Evolutionary conservation across 345 rosid genomes (phyloP).

Genomic region (Cardiospermum halicacabum): DNA sequence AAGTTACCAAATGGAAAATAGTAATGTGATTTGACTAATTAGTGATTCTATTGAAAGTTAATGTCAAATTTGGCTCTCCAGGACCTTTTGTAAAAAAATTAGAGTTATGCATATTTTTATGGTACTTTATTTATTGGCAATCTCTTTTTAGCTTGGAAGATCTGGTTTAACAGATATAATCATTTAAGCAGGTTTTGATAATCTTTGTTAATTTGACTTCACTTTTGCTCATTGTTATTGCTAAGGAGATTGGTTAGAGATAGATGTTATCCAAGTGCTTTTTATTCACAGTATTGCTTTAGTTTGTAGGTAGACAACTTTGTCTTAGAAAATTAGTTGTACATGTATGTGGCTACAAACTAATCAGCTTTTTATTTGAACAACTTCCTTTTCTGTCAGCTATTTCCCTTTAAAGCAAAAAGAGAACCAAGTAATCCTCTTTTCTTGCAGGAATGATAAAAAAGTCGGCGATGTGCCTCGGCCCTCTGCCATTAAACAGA

Average conservation of each 20-base stretch:
- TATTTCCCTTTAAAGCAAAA: background rate
- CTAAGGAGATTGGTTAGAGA: background rate
- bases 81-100: too few species aligned
- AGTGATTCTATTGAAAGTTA: too few species aligned
- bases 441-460: slow-evolving; percentile 62
- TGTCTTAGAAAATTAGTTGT: background rate
- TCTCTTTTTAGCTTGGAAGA: background rate
- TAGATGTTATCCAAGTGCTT: background rate
- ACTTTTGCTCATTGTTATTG: background rate
- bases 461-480: slow-evolving; percentile 42
- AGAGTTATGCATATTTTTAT: too few species aligned
- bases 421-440: background rate
- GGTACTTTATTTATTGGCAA: too few species aligned
- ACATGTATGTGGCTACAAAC: background rate
- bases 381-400: background rate
- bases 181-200: background rate
- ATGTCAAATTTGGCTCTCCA: background rate
- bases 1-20: background rate
- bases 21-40: background rate
- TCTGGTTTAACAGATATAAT: background rate
- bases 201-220: background rate
- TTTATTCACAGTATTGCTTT: background rate
- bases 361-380: slow-evolving; percentile 15
- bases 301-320: background rate
- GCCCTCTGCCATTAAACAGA: slow-evolving; percentile 58